Percentiles rank a stretch among this genome's conserved stretches.
These are phyloP conservation scores for Talaromyces amestolkiae DNA, from an alignment of 2,329 filamentous ascomycete genomes.

Conservation along the genomic window DNA sequence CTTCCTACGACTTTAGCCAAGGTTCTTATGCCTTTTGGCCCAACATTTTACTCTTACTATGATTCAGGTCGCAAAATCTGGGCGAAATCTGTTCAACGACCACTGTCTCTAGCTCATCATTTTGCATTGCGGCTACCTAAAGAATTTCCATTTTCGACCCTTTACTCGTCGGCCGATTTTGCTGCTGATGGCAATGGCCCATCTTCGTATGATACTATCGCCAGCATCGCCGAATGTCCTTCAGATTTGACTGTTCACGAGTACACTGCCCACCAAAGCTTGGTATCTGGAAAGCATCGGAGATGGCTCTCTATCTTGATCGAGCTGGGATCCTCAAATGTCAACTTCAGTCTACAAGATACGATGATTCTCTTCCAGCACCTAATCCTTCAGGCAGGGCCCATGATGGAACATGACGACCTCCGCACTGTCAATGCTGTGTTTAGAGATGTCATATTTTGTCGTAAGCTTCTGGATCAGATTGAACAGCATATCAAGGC, in stretches of 20 bases:
- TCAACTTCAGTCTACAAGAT: constrained; percentile 60
- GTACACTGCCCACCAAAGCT: constrained; percentile 46
- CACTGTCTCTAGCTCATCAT: constrained; percentile 51
- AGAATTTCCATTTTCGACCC: constrained; percentile 36
- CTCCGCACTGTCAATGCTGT: constrained; percentile 51
- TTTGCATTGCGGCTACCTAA: constrained; percentile 41
- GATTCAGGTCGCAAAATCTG: neutral
- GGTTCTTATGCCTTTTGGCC: constrained; percentile 4
- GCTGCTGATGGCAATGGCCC: constrained; percentile 38
- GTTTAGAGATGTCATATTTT: constrained; percentile 54
- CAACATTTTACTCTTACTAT: neutral
- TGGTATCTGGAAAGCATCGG: constrained; percentile 45
- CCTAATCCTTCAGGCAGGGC: constrained; percentile 57
- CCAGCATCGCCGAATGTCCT: constrained; percentile 50
- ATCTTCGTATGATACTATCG: constrained; percentile 51
- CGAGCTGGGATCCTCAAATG: constrained; percentile 52
- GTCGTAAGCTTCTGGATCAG: constrained; percentile 47
- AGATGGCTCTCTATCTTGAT: constrained; percentile 51
- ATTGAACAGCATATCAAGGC: constrained; percentile 47
- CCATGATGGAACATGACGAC: constrained; percentile 32
- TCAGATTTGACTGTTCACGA: constrained; percentile 49
- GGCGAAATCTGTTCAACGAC: constrained; percentile 42
- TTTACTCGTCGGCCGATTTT: constrained; percentile 26
- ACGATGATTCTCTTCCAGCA: constrained; percentile 52
- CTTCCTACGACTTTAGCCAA: constrained; percentile 43